Percentiles rank a stretch among this genome's conserved stretches.
phyloP scores from a whole-genome alignment of 2,329 filamentous ascomycete species.

The Diaporthe batatas region DNA sequence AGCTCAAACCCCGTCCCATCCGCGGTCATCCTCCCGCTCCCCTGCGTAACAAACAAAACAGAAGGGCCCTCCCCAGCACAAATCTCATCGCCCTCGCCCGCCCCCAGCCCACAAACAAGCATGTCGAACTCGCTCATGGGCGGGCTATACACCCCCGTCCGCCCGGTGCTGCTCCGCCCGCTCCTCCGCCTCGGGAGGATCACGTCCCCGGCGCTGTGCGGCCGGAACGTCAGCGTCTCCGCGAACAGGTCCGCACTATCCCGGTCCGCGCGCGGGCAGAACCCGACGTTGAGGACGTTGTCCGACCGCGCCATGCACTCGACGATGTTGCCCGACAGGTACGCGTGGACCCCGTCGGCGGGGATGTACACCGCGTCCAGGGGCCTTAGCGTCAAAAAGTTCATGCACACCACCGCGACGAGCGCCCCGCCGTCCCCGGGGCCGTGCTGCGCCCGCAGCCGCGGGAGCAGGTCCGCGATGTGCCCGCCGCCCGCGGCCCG shows the following conservation, averaged over 20 bases:
- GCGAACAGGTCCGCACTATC: conserved; percentile 75
- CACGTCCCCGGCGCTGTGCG: conserved; percentile 69
- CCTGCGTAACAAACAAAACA: conserved; percentile 73
- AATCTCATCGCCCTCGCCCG: conserved; percentile 71
- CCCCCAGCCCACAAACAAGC: conserved; percentile 68
- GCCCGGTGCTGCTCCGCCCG: conserved; percentile 67
- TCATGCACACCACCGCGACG: conserved; percentile 80
- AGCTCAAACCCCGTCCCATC: conserved; percentile 66
- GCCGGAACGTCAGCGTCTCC: conserved; percentile 72
- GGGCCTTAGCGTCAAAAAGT: conserved; percentile 74
- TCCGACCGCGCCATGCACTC: conserved; percentile 84
- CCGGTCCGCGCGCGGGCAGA: conserved; percentile 76
- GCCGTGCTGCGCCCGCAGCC: conserved; percentile 75
- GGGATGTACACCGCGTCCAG: conserved; percentile 79
- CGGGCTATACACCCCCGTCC: conserved; percentile 74
- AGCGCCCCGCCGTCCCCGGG: conserved; percentile 74
- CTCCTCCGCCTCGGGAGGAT: conserved; percentile 64
- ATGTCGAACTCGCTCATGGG: conserved; percentile 81
- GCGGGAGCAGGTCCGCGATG: conserved; percentile 74
- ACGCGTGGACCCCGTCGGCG: conserved; percentile 81
- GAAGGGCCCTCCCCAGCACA: conserved; percentile 70
- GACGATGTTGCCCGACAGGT: conserved; percentile 79
- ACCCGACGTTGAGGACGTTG: conserved; percentile 81
- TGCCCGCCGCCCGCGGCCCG: conserved; percentile 62
- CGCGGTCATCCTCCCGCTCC: conserved; percentile 68